These are phyloP conservation scores for Isoetes engelmannii DNA, from an alignment of 83 land plant species.

Conservation along the genomic window DNA sequence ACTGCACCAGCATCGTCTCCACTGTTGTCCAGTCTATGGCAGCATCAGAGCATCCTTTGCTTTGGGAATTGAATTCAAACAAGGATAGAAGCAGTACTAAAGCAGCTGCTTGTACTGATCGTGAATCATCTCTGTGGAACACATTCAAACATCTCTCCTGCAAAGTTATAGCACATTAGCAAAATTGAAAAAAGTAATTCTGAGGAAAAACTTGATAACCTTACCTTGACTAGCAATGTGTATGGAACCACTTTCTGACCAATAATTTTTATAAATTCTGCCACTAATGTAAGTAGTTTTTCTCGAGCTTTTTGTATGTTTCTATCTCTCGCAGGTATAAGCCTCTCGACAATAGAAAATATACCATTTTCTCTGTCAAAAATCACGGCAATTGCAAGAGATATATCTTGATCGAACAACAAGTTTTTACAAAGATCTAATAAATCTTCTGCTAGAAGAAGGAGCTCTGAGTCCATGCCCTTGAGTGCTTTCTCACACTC, in stretches of 20 bases:
- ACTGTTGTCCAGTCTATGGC: conserved; percentile 29
- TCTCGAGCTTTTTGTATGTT: conserved; percentile 30
- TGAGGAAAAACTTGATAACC: not conserved
- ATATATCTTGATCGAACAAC: conserved; percentile 26
- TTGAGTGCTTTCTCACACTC: conserved; percentile 20
- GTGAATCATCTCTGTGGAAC: conserved; percentile 41
- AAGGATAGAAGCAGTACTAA: conserved; percentile 32
- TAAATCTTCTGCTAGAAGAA: conserved; percentile 21
- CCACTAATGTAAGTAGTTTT: conserved; percentile 26
- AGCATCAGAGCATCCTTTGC: conserved; percentile 7
- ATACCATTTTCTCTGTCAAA: conserved; percentile 36
- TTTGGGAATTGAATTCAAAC: conserved; percentile 25
- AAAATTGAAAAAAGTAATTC: not conserved
- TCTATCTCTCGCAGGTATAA: conserved; percentile 22
- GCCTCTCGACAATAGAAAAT: conserved; percentile 25
- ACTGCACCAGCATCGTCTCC: conserved; percentile 26
- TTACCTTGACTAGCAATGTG: conserved; percentile 35
- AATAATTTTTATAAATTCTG: conserved; percentile 22
- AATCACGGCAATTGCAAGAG: conserved; percentile 34
- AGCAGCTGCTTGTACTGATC: conserved; percentile 44
- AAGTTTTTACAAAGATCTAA: conserved; percentile 19
- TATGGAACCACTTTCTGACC: conserved; percentile 27
- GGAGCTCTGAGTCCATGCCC: conserved; percentile 28
- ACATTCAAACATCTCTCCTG: conserved; percentile 33
- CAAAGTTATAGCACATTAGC: not conserved